Base-by-base conservation (phyloP, 1,139 yeast genomes). In the Taphrina confusa region DNA sequence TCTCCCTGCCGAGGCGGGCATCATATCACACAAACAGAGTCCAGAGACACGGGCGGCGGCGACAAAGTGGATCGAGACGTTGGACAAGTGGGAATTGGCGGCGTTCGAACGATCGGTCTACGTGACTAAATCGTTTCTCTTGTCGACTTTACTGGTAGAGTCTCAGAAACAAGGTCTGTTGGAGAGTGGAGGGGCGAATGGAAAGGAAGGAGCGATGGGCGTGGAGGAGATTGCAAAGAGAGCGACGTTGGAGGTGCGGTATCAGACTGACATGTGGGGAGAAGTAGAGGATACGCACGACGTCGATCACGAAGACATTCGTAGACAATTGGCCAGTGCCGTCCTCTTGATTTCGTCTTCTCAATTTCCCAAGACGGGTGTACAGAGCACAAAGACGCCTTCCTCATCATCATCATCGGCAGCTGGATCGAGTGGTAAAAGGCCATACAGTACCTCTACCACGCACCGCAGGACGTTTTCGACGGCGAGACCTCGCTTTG, bases 201-300 rank as follows among this genome's bases (percentile, higher is more conserved):
- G 18, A 5, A 39, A 31, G 14, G 55, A 22, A 9, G 58, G 58
- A 1, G 52, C 45, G 8, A 72, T 71, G 57, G 67, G 84, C 1
- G 74, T 89, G 16, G 91, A 85, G 60, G 89, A 89, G 64, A 79
- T 91, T 33, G 84, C 92, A 1, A 82, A 82, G 69, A 80, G 87
- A 64, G 92, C 91, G 9, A 84, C 86, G 61, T 76, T 92, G 68
- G 98, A 92, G 71, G 85, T 85, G 4, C 83, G 85, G 54, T 82
- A 81, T 72, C 98, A 92, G 73, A 87, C 95, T 27, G 83, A 82
- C 40, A 80, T 84, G 69, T 92, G 98, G 98, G 98, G 98, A 40
- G 97, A 92, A 72, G 97, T 92, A 23, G 98, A 92, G 74, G 98
- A 92, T 69, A 90, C 97, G 3, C 98, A 92, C 70, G 98, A 92